A percentile compares a stretch with the other conserved stretches of the same genome.
Evolutionary conservation across 371 early-diverging fungal species (phyloP).

Genomic region (Umbelopsis sp.): DNA sequence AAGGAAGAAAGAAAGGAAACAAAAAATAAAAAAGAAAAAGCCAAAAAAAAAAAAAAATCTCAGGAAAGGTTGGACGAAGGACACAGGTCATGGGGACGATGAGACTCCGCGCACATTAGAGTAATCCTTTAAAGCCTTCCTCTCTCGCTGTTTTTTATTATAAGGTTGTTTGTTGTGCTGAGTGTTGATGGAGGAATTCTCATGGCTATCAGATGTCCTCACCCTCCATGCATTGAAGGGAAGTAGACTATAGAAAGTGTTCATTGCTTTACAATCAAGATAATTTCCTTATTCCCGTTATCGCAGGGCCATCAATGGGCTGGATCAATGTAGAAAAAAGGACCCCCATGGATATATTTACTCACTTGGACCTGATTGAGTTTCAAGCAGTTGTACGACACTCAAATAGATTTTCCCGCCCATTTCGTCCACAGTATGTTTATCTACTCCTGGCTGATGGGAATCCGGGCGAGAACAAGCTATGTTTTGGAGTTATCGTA

Average conservation of each 20-base stretch:
- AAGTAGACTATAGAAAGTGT: not conserved
- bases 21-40: not conserved
- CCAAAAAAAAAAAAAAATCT: conserved; percentile 10
- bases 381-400: conserved; percentile 10
- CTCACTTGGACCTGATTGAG: not conserved
- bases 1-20: not conserved
- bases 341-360: not conserved
- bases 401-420: conserved; percentile 2
- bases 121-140: not conserved
- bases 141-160: not conserved
- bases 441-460: not conserved
- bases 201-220: conserved; percentile 12
- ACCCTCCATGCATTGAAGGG: not conserved
- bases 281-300: too few relatives aligned
- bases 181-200: conserved; percentile 8
- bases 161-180: not conserved
- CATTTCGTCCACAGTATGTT: not conserved
- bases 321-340: too few relatives aligned
- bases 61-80: conserved; percentile 18
- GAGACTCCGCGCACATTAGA: conserved; percentile 13
- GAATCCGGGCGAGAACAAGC: too few relatives aligned
- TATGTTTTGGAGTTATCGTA: too few relatives aligned
- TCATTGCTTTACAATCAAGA: not conserved
- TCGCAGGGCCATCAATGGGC: too few relatives aligned
- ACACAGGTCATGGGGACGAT: conserved; percentile 15